Evolutionary conservation across 768 basidiomycete genomes (phyloP), one percentile per base, ranked within the genome.

Genomic region (Auricularia sp.): DNA sequence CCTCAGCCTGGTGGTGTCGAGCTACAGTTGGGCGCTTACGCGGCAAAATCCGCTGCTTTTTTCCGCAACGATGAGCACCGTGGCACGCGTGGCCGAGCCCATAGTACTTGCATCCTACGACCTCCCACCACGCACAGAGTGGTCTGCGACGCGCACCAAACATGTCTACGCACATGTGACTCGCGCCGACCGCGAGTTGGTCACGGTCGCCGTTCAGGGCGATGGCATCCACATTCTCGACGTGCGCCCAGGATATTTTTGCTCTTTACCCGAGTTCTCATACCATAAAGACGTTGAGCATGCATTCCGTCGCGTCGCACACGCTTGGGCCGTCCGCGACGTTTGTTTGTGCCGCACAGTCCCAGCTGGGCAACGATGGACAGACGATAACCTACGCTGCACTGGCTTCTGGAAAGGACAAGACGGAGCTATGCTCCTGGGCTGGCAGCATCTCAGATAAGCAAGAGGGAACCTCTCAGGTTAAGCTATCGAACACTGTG

Each of bases 191-290:
- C 16, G 56, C 24, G 56, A 59, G 3, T 10, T 33, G 24, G 85
- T 82, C 51, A 88, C 88, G 0, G 79, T 89, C 64, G 81, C 88
- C 14, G 86, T 80, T 13, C 88, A 90, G 66, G 82, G 81, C 67
- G 89, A 92, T 64, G 90, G 90, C 36, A 77, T 92, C 45, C 89
- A 92, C 74, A 72, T 92, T 56, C 73, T 89, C 65, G 87, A 92
- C 72, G 90, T 91, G 71, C 69, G 81, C 78, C 21, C 37, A 34
- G 16, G 7, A 18, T 33, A 8, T 34, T 10, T 14, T 34, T 4
- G 24, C 29, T 7, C 24, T 29, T 7, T 24, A 33, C 24, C 24
- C 34, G 6, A 10, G 29, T 18, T n/a, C 56, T 59, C 18, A 51
- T 18, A 11, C 6, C 47, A 21, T 51, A 6, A 6, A 59, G 56